Percentiles rank a stretch among this genome's conserved stretches.
phyloP scores from a whole-genome alignment of 2,329 filamentous ascomycete genomes.

The Huntiella moniliformis region DNA sequence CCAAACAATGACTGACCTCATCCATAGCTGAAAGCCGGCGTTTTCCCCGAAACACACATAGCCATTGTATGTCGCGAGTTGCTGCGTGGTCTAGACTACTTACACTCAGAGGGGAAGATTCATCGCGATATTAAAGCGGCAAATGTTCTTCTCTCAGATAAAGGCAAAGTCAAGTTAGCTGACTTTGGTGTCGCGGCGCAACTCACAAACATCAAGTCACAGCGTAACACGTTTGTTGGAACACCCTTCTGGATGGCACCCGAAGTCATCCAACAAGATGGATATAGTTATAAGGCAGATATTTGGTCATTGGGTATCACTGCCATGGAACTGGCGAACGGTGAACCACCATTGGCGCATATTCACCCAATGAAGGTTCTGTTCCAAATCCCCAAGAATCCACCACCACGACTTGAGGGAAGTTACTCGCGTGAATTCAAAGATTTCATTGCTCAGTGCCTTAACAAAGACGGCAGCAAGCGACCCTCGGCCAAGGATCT shows the following conservation, averaged over 20 bases:
- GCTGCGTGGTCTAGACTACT: constrained; percentile 74
- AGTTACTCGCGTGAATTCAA: constrained; percentile 80
- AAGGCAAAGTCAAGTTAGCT: constrained; percentile 82
- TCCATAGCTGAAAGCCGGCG: constrained; percentile 64
- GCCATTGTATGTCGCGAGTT: constrained; percentile 89
- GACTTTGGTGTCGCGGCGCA: constrained; percentile 96
- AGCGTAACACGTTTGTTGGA: constrained; percentile 91
- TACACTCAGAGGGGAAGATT: constrained; percentile 87
- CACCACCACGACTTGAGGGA: constrained; percentile 68
- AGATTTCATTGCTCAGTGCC: constrained; percentile 76
- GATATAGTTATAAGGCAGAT: constrained; percentile 73
- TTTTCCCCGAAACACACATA: constrained; percentile 76
- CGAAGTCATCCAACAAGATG: constrained; percentile 77
- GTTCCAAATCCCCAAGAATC: constrained; percentile 76
- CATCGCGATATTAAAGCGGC: constrained; percentile 95
- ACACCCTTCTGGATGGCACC: constrained; percentile 97
- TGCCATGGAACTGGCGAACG: constrained; percentile 72
- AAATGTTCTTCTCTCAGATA: constrained; percentile 80
- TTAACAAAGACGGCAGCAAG: constrained; percentile 79
- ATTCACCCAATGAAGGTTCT: constrained; percentile 89
- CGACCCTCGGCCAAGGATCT: constrained; percentile 74
- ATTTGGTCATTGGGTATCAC: constrained; percentile 90
- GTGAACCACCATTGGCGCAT: constrained; percentile 71
- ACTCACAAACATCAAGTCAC: constrained; percentile 91
- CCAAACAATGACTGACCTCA: neutral